Evolutionary conservation across 495 filamentous ascomycete species (phyloP), one percentile per base, ranked within the genome.

Genomic region (Penicillium salamii): DNA sequence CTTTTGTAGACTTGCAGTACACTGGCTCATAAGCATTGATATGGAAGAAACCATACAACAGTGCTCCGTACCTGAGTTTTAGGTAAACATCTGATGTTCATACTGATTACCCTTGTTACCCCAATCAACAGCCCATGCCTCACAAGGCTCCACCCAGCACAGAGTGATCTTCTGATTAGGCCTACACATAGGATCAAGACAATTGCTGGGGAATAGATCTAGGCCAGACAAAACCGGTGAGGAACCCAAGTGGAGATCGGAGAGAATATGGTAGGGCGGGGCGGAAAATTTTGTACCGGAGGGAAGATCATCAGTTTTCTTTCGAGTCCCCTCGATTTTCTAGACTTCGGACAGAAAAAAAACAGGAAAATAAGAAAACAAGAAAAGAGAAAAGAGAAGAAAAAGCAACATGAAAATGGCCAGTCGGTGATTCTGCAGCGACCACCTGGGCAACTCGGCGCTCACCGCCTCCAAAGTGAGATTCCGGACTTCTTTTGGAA

Each of bases 401-500:
- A 1, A 55, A 62, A 53, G 51, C 54, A 50, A 47, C 17, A 45
- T 45, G 26, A 14, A 42, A 42, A 51, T 52, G 40, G 26, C 39
- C 13, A 42, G 31, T 46, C 32, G 23, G 43, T 29, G 43, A 29
- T 46, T 40, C 58, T 52, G 55, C 55, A 64, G 54, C 43, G 39
- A 59, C 61, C 61, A 64, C 39, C 43, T 38, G 24, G 54, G 61
- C 58, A 64, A 43, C 43, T 38, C 31, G 54, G 61, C 58, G 54
- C 53, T 64, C 63, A 66, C 63, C 63, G 69, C 62, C 59, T 40
- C 45, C 43, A 50, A 53, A 54, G 55, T 50, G 57, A 66, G 60
- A 62, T 59, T 60, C 65, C 55, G 53, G n/a, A 26, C 23, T 55
- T 57, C 54, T 58, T 56, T 56, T 56, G 35, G 43, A 46, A 38